Evolutionary conservation across 1,284 basidiomycete genomes (phyloP), one percentile per base, ranked within the genome.

Genomic region (Microbotryum violaceum): DNA sequence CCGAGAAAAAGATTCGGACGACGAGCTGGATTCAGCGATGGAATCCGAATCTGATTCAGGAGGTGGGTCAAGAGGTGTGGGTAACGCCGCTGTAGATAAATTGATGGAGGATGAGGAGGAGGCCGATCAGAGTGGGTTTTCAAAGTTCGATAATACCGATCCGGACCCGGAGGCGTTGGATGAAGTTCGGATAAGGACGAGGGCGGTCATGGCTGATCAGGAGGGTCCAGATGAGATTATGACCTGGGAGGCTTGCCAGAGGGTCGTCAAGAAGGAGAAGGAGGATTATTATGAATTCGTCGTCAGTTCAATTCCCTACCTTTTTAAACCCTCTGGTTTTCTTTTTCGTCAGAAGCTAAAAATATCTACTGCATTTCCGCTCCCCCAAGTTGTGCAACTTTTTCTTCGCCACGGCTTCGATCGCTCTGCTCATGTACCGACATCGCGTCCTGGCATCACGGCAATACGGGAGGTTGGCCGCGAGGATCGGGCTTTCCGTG

Each of bases 261-360:
- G 51, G 20, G 62, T 65, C 20, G 51, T 68, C 42, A 58, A 52
- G 18, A 20, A 42, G 33, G 66, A 68, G 54, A 50, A 56, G 33
- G 56, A 50, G 29, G 66, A 68, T 49, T 68, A 60, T 21, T 63
- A 63, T 27, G 66, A 68, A 42, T 68, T 64, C 49, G 51, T 66
- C 47, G 66, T 66, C 23, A 51, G 66, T 42, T 29, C 47, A 27
- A 27, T 6, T 4, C 27, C 27, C 27, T 4, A 2, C 27, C 4
- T 27, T 27, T 27, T 6, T 27, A 1, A 27, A 3, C 27, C 27
- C 5, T 27, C 27, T 27, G 27, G n/a, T n/a, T n/a, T n/a, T n/a
- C n/a, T n/a, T 27, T 27, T 27, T 27, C 1, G 27, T 27, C 27
- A 27, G 27, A 27, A 27, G 27, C 27, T 27, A 27, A 27, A 27